phyloP scores from a whole-genome alignment of 306 rosid species.

The Lupinus albus region DNA sequence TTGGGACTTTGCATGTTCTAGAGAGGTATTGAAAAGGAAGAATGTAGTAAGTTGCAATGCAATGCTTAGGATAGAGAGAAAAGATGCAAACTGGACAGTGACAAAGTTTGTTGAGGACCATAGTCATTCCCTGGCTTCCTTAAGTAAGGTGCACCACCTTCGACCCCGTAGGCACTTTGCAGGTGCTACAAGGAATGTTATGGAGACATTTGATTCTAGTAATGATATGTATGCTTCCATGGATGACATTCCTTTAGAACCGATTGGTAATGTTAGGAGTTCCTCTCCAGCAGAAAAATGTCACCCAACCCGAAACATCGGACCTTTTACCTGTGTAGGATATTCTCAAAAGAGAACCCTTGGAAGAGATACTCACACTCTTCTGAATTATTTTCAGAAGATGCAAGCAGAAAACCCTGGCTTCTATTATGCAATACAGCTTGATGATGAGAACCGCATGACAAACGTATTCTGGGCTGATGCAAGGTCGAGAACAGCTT shows the following conservation, averaged over 20 bases:
- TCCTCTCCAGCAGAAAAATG: constrained; percentile 58
- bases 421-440: constrained; percentile 76
- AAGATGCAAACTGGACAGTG: constrained; percentile 58
- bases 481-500: constrained; percentile 75
- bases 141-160: constrained; percentile 59
- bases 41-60: constrained; percentile 78
- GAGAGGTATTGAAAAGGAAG: constrained; percentile 69
- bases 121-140: constrained; percentile 63
- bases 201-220: constrained; percentile 41
- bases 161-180: constrained; percentile 71
- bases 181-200: constrained; percentile 60
- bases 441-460: constrained; percentile 79
- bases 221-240: constrained; percentile 49
- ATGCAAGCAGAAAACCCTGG: constrained; percentile 82
- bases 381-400: constrained; percentile 73
- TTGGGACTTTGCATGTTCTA: constrained; percentile 74
- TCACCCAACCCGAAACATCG: constrained; percentile 49
- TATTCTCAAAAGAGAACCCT: constrained; percentile 63
- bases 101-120: constrained; percentile 81
- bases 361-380: constrained; percentile 80
- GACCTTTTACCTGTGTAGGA: constrained; percentile 48
- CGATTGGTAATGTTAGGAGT: constrained; percentile 46
- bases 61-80: constrained; percentile 70
- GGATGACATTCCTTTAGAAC: constrained; percentile 57
- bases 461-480: constrained; percentile 80